These are phyloP conservation scores for Xylaria intraflava DNA, from an alignment of 495 filamentous ascomycete genomes.

Conservation along the genomic window DNA sequence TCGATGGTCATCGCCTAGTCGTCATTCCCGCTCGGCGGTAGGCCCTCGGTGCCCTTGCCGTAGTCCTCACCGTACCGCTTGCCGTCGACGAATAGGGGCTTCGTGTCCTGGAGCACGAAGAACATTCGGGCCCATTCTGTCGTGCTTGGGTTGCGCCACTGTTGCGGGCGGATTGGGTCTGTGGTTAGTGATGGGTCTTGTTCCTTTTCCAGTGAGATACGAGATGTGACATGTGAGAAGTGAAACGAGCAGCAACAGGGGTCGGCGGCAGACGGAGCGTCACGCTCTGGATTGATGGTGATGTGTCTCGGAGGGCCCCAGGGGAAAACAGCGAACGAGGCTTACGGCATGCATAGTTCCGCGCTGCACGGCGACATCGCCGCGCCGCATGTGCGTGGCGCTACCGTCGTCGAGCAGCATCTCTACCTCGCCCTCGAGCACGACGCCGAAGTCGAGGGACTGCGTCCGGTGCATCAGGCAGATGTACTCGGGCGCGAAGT, in stretches of 20 bases:
- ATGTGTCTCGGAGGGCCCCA: conserved; percentile 29
- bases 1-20: too few species aligned
- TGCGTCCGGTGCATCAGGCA: conserved; percentile 65
- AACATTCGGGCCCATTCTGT: conserved; percentile 34
- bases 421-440: conserved; percentile 67
- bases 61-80: conserved; percentile 45
- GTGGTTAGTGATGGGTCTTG: conserved; percentile 45
- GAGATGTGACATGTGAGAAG: conserved; percentile 35
- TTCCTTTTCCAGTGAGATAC: conserved; percentile 31
- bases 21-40: conserved; percentile 37
- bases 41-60: conserved; percentile 28
- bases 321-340: conserved; percentile 26
- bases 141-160: conserved; percentile 52
- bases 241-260: too few species aligned
- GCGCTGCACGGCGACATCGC: conserved; percentile 60
- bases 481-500: conserved; percentile 49
- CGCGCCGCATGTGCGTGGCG: conserved; percentile 46
- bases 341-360: conserved; percentile 55
- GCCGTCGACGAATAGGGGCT: conserved; percentile 39
- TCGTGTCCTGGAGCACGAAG: conserved; percentile 28
- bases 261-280: not conserved
- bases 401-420: conserved; percentile 57
- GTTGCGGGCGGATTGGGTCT: conserved; percentile 38
- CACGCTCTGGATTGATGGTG: not conserved
- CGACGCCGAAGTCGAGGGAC: conserved; percentile 67